A percentile compares a stretch with the other conserved stretches of the same genome.
Evolutionary conservation across 1,284 basidiomycete species (phyloP).

Genomic region (Sporisorium iseilematis-ciliati): DNA sequence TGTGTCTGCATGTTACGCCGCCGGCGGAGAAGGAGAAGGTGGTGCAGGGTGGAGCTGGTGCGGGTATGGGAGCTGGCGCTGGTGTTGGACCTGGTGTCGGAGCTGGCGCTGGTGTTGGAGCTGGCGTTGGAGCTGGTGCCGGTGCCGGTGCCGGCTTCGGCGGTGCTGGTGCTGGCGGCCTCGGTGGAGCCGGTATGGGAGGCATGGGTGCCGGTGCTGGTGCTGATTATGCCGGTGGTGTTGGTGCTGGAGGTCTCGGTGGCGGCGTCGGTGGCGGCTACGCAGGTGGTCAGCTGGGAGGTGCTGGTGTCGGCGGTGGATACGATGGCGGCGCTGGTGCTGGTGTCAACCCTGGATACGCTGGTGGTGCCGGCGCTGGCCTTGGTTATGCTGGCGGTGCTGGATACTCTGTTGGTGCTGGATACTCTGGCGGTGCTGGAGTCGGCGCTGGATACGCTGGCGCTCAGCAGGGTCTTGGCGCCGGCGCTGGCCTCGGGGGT

Average conservation of each 20-base stretch:
- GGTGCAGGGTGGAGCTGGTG: neutral
- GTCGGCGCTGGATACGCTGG: constrained; percentile 7
- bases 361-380: neutral
- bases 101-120: neutral
- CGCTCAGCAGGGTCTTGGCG: constrained; percentile 4
- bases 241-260: neutral
- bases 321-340: constrained; percentile 1
- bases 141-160: constrained; percentile 1
- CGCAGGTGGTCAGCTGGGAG: neutral
- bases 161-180: constrained; percentile 1
- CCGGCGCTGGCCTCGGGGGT: constrained; percentile 1
- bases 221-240: constrained; percentile 4
- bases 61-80: neutral
- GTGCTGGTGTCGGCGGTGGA: neutral
- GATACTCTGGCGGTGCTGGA: neutral
- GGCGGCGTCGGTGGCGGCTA: constrained; percentile 1
- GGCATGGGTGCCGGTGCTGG: neutral
- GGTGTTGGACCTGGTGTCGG: constrained; percentile 3
- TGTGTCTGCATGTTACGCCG: constrained; percentile 36
- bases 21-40: neutral
- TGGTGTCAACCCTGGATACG: constrained; percentile 7
- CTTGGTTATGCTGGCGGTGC: neutral
- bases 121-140: no score
- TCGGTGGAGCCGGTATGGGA: no score
- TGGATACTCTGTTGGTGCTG: neutral